Conservation (phyloP, 2,329 filamentous ascomycete genomes). For the Trichoderma asperellum region DNA sequence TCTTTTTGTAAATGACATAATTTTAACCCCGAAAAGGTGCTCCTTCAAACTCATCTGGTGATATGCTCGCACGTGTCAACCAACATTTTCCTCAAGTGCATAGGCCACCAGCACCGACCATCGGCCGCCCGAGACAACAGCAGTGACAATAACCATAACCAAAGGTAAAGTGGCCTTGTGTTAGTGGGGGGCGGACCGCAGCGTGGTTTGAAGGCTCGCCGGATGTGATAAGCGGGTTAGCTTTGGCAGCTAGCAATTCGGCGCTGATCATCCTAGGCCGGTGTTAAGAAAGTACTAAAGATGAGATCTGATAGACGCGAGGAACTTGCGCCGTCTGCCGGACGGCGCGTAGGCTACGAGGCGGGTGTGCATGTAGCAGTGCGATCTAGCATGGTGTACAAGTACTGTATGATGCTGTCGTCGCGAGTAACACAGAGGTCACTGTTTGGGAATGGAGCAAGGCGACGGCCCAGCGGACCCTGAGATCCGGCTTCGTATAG, state of each 20-base stretch:
- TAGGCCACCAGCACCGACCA: background rate
- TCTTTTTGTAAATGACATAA: background rate
- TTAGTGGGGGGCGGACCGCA: background rate
- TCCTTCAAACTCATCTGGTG: background rate
- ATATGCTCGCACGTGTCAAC: background rate
- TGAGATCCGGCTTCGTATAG: slow-evolving; percentile 8
- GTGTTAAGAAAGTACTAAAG: slow-evolving; percentile 15
- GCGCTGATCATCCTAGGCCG: slow-evolving; percentile 8
- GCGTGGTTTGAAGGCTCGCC: background rate
- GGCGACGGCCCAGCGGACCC: background rate
- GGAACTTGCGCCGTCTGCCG: slow-evolving; percentile 14
- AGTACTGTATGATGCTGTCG: background rate
- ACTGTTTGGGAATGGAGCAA: slow-evolving; percentile 8
- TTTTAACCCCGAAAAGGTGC: background rate
- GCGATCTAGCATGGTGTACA: background rate
- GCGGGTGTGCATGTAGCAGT: background rate
- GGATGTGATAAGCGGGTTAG: slow-evolving; percentile 6
- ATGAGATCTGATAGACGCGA: slow-evolving; percentile 27
- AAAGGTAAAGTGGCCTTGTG: background rate
- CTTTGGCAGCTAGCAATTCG: slow-evolving; percentile 10
- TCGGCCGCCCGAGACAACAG: slow-evolving; percentile 16
- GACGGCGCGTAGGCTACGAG: background rate
- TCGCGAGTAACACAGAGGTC: background rate
- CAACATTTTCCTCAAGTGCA: background rate
- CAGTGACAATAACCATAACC: background rate